Conservation (phyloP, 306 rosid species). For the Rosa chinensis region DNA sequence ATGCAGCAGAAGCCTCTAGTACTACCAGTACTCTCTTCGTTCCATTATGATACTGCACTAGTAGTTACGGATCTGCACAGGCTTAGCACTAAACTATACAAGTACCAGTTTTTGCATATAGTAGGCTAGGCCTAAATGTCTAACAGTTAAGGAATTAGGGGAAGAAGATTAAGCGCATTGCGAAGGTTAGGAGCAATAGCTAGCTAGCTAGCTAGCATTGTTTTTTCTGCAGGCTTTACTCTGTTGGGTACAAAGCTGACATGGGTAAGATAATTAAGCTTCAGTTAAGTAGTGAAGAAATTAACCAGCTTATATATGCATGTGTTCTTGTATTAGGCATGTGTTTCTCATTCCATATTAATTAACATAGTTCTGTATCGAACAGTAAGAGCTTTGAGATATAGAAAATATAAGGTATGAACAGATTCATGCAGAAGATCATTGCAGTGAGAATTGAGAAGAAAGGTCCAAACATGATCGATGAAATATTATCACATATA, state of each 20-base stretch:
- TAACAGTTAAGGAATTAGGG: not conserved
- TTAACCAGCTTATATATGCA: not conserved
- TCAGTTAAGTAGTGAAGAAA: not conserved
- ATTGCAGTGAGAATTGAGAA: not conserved
- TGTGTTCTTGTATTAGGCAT: not conserved
- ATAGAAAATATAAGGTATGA: not conserved
- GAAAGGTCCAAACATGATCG: slow-evolving; percentile 4
- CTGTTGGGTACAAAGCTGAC: not conserved
- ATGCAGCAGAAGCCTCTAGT: not conserved
- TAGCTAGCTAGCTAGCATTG: not conserved
- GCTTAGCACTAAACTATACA: not conserved
- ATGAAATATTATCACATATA: not conserved
- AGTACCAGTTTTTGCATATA: not conserved
- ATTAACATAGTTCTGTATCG: not conserved
- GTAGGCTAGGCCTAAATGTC: not conserved
- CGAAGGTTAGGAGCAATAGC: not conserved
- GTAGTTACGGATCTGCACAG: not conserved
- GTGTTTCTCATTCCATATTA: slow-evolving; percentile 5
- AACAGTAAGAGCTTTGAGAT: too few relatives aligned
- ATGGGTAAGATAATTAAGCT: not conserved
- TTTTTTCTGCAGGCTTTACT: not conserved
- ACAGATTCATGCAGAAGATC: not conserved
- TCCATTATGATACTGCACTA: not conserved
- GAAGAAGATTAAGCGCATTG: not conserved
- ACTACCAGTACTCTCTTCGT: not conserved